These are phyloP conservation scores for Penicillium longicatenatum DNA, from an alignment of 495 filamentous ascomycete genomes.

Conservation along the genomic window DNA sequence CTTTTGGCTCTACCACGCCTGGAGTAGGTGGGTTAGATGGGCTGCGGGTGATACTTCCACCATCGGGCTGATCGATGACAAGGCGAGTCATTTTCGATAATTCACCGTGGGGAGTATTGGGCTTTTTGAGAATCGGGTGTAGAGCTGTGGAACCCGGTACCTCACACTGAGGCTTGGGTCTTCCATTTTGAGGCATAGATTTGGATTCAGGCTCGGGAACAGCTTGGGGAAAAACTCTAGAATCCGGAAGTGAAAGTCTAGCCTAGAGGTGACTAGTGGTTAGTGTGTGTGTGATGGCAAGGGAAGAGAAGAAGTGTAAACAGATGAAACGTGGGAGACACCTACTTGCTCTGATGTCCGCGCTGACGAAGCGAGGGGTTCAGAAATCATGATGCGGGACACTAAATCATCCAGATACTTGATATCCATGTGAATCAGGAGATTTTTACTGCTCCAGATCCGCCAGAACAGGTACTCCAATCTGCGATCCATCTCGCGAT, in stretches of 20 bases:
- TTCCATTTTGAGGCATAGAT: slow-evolving; percentile 7
- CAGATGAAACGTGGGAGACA: background rate
- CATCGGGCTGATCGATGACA: slow-evolving; percentile 29
- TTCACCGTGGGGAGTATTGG: slow-evolving; percentile 26
- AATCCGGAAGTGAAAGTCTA: background rate
- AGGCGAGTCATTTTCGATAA: slow-evolving; percentile 39
- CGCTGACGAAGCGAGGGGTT: slow-evolving; percentile 5
- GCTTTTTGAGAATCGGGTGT: slow-evolving; percentile 45
- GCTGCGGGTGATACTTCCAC: slow-evolving; percentile 35
- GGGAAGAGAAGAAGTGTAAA: background rate
- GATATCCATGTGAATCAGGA: slow-evolving; percentile 32
- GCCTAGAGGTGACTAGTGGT: background rate
- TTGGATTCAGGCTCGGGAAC: slow-evolving; percentile 5
- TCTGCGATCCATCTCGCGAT: slow-evolving; percentile 41
- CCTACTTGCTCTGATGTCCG: slow-evolving; percentile 11
- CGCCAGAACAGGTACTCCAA: slow-evolving; percentile 59
- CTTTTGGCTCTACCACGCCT: slow-evolving; percentile 18
- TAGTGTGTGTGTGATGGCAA: background rate
- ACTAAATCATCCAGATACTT: slow-evolving; percentile 44
- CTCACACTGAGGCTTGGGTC: slow-evolving; percentile 1
- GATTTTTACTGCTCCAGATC: slow-evolving; percentile 43
- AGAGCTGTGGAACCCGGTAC: slow-evolving; percentile 19
- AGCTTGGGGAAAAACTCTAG: slow-evolving; percentile 7
- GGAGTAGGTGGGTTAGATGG: slow-evolving; percentile 36
- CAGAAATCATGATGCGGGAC: slow-evolving; percentile 34